Base-by-base conservation (phyloP, 2,329 filamentous ascomycete species). In the Penicillium sp. region DNA sequence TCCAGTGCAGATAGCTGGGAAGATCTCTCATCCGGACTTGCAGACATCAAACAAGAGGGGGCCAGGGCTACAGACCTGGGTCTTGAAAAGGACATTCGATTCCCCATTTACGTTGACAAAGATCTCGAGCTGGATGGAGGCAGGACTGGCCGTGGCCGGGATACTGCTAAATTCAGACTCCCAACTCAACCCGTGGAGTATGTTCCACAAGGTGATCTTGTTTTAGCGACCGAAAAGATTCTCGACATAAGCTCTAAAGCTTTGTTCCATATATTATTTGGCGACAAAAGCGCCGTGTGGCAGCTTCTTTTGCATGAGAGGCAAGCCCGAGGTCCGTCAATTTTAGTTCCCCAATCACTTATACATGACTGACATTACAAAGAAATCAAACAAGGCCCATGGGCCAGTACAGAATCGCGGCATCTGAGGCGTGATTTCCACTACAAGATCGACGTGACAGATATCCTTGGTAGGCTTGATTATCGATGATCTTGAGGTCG, bases 251-350 rank as follows among this genome's bases (percentile, higher is more conserved):
- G 90, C 60, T 88, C 94, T 44, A 97, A 99, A 73, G 91, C 90
- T 0, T 86, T 96, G 55, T 99, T 97, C 73, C 93, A 97, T 69
- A 90, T 97, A 16, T 82, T 99, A 49, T 99, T 97, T 73, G 94
- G 94, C 36, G 94, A 99, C 73, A 96, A 93, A 76, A 96, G 90
- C 70, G 90, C 92, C 33, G 87, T 97, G 37, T 99, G 97, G 75
- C 91, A 94, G 65, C 86, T 93, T 67, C 80, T 97, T 30, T 93
- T 97, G 70, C 88, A 90, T 69, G 91, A 96, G 70, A 84, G 89
- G 49, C 83, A 87, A 65, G 90, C 89, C 14, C 84, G 87, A 71
- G 75, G 78, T 80, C 70, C 60, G 73, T 60, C 10, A 35, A 28
- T 28, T n/a, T 4, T 14, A 36, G 2, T 10, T 12, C 7, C 30